These are phyloP conservation scores for Trichoderma koningii DNA, from an alignment of 2,329 filamentous ascomycete genomes.

Conservation along the genomic window DNA sequence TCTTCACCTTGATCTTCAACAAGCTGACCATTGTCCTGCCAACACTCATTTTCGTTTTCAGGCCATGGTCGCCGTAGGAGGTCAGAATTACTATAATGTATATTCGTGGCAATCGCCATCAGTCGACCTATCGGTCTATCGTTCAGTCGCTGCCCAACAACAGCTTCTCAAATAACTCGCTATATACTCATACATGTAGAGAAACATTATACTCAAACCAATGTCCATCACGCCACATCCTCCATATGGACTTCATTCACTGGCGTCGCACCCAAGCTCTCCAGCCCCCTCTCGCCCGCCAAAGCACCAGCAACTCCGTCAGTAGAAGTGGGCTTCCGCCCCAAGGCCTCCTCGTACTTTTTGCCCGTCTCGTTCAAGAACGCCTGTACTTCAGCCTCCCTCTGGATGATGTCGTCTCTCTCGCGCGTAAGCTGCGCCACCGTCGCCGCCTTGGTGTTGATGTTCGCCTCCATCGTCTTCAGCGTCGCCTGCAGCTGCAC, in stretches of 20 bases:
- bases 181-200: conserved; percentile 12
- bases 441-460: conserved; percentile 60
- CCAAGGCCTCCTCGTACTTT: conserved; percentile 53
- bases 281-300: conserved; percentile 40
- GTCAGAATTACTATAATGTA: neutral
- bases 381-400: conserved; percentile 78
- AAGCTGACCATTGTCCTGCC: too few relatives aligned
- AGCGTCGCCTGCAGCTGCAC: conserved; percentile 64
- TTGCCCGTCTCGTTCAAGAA: conserved; percentile 80
- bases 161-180: neutral
- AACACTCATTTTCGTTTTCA: neutral
- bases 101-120: neutral
- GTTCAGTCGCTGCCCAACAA: neutral
- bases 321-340: conserved; percentile 28
- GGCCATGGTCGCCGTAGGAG: neutral
- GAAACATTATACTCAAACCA: neutral
- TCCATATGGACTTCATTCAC: conserved; percentile 30
- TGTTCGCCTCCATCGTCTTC: conserved; percentile 63
- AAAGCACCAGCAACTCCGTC: conserved; percentile 34
- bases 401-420: conserved; percentile 64
- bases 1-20: too few relatives aligned
- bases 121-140: neutral
- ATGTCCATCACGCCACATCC: conserved; percentile 14
- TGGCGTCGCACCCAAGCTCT: conserved; percentile 41
- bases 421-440: conserved; percentile 70